Percentiles rank a stretch among this genome's conserved stretches.
Conservation (phyloP, 2,329 filamentous ascomycete genomes). For the Fusarium armeniacum region DNA sequence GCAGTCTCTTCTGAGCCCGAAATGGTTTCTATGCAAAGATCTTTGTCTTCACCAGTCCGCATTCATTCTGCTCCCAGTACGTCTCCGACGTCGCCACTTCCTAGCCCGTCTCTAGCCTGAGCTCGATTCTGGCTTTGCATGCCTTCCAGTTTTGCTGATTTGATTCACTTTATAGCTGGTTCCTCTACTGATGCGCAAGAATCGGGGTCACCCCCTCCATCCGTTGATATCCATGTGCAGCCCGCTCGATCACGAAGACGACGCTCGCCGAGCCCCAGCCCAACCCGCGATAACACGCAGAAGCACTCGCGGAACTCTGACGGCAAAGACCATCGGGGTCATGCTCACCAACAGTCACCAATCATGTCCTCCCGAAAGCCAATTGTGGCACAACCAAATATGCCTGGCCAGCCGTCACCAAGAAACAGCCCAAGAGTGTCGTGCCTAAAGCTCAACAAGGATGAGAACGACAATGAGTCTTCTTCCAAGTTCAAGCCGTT, state of each 20-base stretch:
- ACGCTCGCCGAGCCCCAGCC: constrained; percentile 69
- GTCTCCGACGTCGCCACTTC: constrained; percentile 55
- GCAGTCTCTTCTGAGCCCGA: constrained; percentile 59
- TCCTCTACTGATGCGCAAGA: constrained; percentile 52
- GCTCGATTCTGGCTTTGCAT: constrained; percentile 25
- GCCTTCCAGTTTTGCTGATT: constrained; percentile 49
- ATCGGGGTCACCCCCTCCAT: constrained; percentile 69
- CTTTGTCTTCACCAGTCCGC: constrained; percentile 73
- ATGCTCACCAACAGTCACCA: constrained; percentile 56
- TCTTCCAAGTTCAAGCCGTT: constrained; percentile 64
- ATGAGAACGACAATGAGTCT: constrained; percentile 59
- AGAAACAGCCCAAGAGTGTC: constrained; percentile 49
- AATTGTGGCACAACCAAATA: constrained; percentile 62
- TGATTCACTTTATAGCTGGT: constrained; percentile 50
- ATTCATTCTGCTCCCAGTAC: constrained; percentile 71
- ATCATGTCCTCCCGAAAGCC: constrained; percentile 62
- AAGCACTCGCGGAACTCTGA: constrained; percentile 61
- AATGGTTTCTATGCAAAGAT: constrained; percentile 74
- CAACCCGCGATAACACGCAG: constrained; percentile 61
- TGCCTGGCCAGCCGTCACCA: constrained; percentile 50
- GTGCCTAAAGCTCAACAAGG: constrained; percentile 50
- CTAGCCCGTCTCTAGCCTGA: constrained; percentile 5
- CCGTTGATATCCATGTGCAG: constrained; percentile 66
- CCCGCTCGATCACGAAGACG: constrained; percentile 64
- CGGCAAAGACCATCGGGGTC: constrained; percentile 58